Evolutionary conservation across 2,329 filamentous ascomycete genomes (phyloP).

Genomic region (Chrysosphaeria jannelii): DNA sequence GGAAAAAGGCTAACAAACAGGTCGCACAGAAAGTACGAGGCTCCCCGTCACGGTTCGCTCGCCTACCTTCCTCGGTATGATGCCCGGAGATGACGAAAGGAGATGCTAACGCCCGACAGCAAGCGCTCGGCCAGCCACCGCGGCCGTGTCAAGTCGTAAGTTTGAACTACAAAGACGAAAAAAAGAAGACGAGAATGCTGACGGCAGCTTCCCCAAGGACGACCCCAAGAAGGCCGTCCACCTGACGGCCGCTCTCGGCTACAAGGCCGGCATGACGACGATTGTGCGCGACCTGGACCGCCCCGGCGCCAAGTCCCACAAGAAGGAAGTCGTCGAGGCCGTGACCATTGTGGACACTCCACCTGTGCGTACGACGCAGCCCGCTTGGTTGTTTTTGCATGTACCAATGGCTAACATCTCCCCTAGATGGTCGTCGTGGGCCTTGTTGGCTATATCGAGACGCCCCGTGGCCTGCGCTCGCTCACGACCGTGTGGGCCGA

Average conservation of each 20-base stretch:
- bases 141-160: constrained; percentile 73
- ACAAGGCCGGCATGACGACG: constrained; percentile 99
- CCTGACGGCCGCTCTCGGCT: constrained; percentile 92
- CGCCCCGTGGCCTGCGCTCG: constrained; percentile 92
- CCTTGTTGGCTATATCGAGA: constrained; percentile 99
- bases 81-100: background rate
- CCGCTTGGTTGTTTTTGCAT: constrained; percentile 25
- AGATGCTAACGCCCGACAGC: constrained; percentile 4
- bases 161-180: constrained; percentile 6
- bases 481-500: constrained; percentile 99
- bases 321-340: constrained; percentile 89
- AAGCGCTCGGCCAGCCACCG: constrained; percentile 6
- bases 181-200: constrained; percentile 1
- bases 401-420: constrained; percentile 42
- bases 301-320: constrained; percentile 97
- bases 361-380: constrained; percentile 75
- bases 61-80: constrained; percentile 34
- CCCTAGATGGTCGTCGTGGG: constrained; percentile 95
- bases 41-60: constrained; percentile 83
- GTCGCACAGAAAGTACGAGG: constrained; percentile 35
- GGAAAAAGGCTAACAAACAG: too few relatives aligned
- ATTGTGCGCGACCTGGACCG: constrained; percentile 98
- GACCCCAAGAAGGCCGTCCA: constrained; percentile 98
- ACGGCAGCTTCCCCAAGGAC: constrained; percentile 88
- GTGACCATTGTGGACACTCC: constrained; percentile 73